Evolutionary conservation across 2,329 filamentous ascomycete genomes (phyloP).

Genomic region (Diaporthe vaccinii): DNA sequence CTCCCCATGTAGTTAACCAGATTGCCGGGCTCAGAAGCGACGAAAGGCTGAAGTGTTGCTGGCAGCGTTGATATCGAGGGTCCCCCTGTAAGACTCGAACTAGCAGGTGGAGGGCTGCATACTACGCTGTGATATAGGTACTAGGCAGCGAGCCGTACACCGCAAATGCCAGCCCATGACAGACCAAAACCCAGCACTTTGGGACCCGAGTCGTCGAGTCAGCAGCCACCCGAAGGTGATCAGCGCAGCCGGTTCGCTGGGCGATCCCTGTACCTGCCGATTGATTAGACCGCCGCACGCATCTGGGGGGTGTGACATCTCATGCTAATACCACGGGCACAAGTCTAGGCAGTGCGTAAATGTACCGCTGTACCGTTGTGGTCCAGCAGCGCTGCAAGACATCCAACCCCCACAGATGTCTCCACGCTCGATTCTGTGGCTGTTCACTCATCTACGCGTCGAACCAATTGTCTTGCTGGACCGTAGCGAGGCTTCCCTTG

Average conservation of each 20-base stretch:
- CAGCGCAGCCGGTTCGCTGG: constrained; percentile 35
- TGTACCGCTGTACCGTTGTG: constrained; percentile 14
- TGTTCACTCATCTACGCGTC: constrained; percentile 23
- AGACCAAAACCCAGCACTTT: constrained; percentile 40
- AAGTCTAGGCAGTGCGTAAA: neutral
- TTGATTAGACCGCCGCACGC: constrained; percentile 4
- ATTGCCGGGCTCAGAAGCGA: constrained; percentile 13
- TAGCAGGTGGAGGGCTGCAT: constrained; percentile 22
- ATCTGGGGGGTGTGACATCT: constrained; percentile 10
- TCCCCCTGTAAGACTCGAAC: constrained; percentile 4
- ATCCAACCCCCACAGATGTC: neutral
- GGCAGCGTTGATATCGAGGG: constrained; percentile 3
- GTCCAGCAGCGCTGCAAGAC: constrained; percentile 1
- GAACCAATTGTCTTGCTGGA: constrained; percentile 26
- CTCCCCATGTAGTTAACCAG: constrained; percentile 5
- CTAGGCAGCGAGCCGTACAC: constrained; percentile 19
- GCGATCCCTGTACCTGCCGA: constrained; percentile 35
- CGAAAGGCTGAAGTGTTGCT: neutral
- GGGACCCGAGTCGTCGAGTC: constrained; percentile 39
- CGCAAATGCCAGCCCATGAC: constrained; percentile 33
- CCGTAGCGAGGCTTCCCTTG: constrained; percentile 13
- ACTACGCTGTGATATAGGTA: constrained; percentile 33
- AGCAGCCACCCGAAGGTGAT: constrained; percentile 41
- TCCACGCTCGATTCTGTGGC: constrained; percentile 24
- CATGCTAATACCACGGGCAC: neutral